phyloP scores from a whole-genome alignment of 768 basidiomycete species.

The Phanerodontia chrysosporium region DNA sequence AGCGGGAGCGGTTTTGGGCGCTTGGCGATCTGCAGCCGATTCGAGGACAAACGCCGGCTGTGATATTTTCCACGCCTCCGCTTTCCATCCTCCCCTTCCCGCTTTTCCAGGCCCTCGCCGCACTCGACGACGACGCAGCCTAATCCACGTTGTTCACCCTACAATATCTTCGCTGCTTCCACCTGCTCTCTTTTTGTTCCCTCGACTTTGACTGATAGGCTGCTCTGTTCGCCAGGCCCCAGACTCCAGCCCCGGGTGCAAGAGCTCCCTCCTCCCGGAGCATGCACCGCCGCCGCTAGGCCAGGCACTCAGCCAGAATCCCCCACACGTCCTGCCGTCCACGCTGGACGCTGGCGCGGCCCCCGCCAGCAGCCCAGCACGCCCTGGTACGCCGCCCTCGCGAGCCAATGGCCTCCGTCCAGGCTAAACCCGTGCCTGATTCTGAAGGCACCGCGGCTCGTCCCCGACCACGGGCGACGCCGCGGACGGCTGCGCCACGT shows the following conservation, averaged over 20 bases:
- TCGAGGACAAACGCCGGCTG: constrained; percentile 1
- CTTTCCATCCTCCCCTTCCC: not conserved
- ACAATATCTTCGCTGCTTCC: not conserved
- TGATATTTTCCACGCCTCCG: not conserved
- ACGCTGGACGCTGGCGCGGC: too few relatives aligned
- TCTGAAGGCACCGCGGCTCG: not conserved
- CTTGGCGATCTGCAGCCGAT: not conserved
- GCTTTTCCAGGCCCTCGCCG: not conserved
- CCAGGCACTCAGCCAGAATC: too few relatives aligned
- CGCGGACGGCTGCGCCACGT: too few relatives aligned
- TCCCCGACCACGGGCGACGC: not conserved
- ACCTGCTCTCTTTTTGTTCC: not conserved
- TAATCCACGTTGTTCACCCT: not conserved
- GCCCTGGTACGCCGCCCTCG: too few relatives aligned
- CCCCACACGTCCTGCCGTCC: too few relatives aligned
- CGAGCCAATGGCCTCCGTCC: too few relatives aligned
- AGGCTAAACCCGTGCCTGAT: not conserved
- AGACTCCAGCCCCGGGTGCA: too few relatives aligned
- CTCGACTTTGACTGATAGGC: not conserved
- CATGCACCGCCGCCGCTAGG: too few relatives aligned
- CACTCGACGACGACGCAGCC: not conserved
- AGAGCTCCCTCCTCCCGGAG: too few relatives aligned
- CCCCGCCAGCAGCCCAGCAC: too few relatives aligned
- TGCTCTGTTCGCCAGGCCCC: too few relatives aligned
- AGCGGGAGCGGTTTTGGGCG: constrained; percentile 3